Conservation (phyloP, 768 basidiomycete species). For the Mycena rebaudengoi region DNA sequence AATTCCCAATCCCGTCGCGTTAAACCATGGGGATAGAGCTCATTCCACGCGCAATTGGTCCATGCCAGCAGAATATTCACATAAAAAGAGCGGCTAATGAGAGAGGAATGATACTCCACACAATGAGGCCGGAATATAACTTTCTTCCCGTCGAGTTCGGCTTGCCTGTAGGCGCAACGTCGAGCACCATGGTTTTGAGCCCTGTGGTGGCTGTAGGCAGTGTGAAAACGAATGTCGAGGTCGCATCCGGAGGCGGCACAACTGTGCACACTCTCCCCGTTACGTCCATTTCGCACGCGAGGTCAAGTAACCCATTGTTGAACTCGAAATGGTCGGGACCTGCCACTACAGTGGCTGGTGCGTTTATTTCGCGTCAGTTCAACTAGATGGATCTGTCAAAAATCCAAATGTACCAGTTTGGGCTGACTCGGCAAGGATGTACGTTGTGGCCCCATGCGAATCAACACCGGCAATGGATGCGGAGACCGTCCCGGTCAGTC, state of each 20-base stretch:
- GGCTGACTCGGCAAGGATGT: too few relatives aligned
- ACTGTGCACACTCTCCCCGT: slow-evolving; percentile 6
- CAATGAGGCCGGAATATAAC: slow-evolving; percentile 1
- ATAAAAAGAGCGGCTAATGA: slow-evolving; percentile 4
- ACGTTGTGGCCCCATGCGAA: too few relatives aligned
- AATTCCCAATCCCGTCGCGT: too few relatives aligned
- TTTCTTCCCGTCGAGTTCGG: slow-evolving; percentile 1
- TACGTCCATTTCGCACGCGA: slow-evolving; percentile 1
- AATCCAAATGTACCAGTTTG: too few relatives aligned
- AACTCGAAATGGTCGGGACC: slow-evolving; percentile 1
- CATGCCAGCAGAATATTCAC: slow-evolving; percentile 6
- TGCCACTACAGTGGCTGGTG: slow-evolving; percentile 6
- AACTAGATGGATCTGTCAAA: background rate
- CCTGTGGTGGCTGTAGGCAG: slow-evolving; percentile 2
- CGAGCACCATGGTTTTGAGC: slow-evolving; percentile 6
- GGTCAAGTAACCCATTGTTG: background rate
- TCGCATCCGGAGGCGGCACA: slow-evolving; percentile 6
- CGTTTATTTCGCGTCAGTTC: background rate
- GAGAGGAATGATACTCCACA: slow-evolving; percentile 4
- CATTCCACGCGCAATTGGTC: too few relatives aligned
- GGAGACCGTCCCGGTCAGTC: too few relatives aligned
- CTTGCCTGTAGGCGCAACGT: slow-evolving; percentile 2
- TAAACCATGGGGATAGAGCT: too few relatives aligned
- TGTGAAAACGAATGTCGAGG: background rate
- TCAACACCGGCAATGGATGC: too few relatives aligned